phyloP scores from a whole-genome alignment of 352 stramenopile genomes.

The Globisporangium irregulare region DNA sequence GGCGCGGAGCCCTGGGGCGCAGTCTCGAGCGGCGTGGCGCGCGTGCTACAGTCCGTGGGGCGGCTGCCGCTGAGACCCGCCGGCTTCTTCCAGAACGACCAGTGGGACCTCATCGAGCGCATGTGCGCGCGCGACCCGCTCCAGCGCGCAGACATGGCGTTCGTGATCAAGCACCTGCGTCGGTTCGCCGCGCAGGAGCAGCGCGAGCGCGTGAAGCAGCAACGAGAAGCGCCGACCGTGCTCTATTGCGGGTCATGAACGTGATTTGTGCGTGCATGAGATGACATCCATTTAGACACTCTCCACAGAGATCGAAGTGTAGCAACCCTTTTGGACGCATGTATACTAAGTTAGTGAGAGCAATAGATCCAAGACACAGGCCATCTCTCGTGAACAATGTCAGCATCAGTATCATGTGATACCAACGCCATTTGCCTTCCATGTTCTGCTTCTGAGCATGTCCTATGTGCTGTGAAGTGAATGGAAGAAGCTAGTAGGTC shows the following conservation, averaged over 20 bases:
- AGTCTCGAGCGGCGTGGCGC: constrained; percentile 8
- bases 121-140: constrained; percentile 14
- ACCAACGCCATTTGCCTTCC: no score
- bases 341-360: no score
- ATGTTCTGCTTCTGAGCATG: no score
- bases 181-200: constrained; percentile 9
- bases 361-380: neutral
- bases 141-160: neutral
- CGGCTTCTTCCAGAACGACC: constrained; percentile 3
- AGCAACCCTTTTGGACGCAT: neutral
- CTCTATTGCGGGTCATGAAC: constrained; percentile 7
- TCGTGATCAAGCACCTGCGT: constrained; percentile 11
- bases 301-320: neutral
- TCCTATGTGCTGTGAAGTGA: no score
- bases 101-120: constrained; percentile 17
- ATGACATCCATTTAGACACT: no score
- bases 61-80: constrained; percentile 5
- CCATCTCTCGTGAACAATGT: no score
- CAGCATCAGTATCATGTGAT: no score
- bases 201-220: neutral
- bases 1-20: constrained; percentile 6
- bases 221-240: constrained; percentile 10
- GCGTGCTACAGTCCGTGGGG: neutral
- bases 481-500: no score
- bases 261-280: no score